Evolutionary conservation across 805 yeast species (phyloP).

Genomic region (Saccharomycopsis microspora): DNA sequence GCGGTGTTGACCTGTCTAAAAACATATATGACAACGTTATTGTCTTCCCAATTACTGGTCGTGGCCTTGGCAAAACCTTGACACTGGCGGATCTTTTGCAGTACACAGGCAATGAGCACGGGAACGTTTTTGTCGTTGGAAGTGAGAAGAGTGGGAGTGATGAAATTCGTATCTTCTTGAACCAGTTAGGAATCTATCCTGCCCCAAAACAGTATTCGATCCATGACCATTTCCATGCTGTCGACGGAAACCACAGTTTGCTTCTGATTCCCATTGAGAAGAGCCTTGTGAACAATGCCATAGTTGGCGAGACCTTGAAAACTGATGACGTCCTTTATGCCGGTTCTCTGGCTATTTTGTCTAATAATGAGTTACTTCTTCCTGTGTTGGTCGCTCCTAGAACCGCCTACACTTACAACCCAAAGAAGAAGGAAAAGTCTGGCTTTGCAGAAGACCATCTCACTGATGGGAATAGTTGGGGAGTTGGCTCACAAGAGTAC

Average conservation of each 20-base stretch:
- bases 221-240: constrained; percentile 49
- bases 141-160: constrained; percentile 43
- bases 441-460: constrained; percentile 27
- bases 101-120: constrained; percentile 51
- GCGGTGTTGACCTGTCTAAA: constrained; percentile 17
- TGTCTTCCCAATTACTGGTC: constrained; percentile 46
- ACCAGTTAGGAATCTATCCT: constrained; percentile 75
- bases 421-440: constrained; percentile 27
- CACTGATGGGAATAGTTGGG: constrained; percentile 46
- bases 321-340: constrained; percentile 22
- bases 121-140: constrained; percentile 60
- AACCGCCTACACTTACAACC: constrained; percentile 47
- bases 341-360: constrained; percentile 61
- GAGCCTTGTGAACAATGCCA: constrained; percentile 13
- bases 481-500: constrained; percentile 69
- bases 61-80: constrained; percentile 28
- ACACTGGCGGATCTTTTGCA: constrained; percentile 40
- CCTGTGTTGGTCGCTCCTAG: constrained; percentile 61
- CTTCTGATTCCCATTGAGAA: constrained; percentile 17
- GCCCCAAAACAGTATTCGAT: constrained; percentile 62
- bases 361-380: constrained; percentile 55
- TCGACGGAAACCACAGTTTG: constrained; percentile 19
- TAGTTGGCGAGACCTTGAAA: constrained; percentile 16
- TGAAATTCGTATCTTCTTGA: constrained; percentile 52
- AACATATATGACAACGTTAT: constrained; percentile 41